Base-by-base conservation (phyloP, 164 flowering plant genomes). In the Buxus sempervirens region DNA sequence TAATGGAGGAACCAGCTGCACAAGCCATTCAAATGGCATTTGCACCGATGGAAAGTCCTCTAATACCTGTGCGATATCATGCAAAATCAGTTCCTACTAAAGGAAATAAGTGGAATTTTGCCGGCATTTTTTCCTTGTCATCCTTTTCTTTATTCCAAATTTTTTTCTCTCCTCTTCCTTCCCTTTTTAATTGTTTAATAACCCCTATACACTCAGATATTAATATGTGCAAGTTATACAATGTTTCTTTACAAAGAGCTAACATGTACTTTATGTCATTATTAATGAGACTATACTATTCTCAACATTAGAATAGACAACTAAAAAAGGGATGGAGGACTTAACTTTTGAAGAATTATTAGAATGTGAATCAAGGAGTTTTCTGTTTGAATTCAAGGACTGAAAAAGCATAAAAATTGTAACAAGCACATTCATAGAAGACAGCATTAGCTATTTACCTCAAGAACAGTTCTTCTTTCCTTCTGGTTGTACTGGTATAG, bases 1-100 rank as follows among this genome's bases (percentile, higher is more conserved):
- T 60, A 90, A 71, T 54, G 94, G 90, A 69, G 99, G 99, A 73
- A 93, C 95, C 64, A 96, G 77, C 77, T 95, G 96, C 57, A 93
- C 96, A 71, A 96, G 78, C 99, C 99, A 93, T 76, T 92, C 96
- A 72, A 96, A 87, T 74, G 98, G 99, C 86, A 93, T 81, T 76
- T 93, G 88, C 62, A 88, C 98, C 42, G 99, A 95, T 0, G 96
- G 99, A 67, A 92, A 92, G 82, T 95, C 98, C 75, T 89, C 87
- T 60, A 95, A 68, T 57, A 91, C 95, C 97, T 94, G 75, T n/a
- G 64, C 24, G 8, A 53, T 20, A 61, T 9, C 19, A 53, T 63
- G 32, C n/a, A 21, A 42, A 56, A 63, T 62, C 57, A 70, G 48
- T 16, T 73, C 54, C 14, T 23, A 16, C 41, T 60, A 16, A 12